phyloP scores from a whole-genome alignment of 176 grass and related monocot species.

The Oryza officinalis region DNA sequence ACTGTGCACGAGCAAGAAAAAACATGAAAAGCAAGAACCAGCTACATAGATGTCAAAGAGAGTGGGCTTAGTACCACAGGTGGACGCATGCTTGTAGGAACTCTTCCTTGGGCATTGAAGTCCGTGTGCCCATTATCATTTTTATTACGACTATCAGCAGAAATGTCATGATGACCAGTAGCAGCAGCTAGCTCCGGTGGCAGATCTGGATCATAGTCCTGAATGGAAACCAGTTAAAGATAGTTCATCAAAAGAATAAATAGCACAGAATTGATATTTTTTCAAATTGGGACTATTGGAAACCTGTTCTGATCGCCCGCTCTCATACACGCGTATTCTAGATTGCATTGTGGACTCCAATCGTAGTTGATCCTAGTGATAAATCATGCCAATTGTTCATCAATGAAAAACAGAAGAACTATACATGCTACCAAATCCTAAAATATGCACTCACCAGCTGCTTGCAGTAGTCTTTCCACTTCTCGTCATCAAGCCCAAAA shows the following conservation, averaged over 20 bases:
- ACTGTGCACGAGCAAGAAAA: neutral
- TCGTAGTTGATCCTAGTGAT: conserved; percentile 74
- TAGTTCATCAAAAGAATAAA: conserved; percentile 24
- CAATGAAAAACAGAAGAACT: conserved; percentile 1
- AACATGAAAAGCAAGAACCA: conserved; percentile 26
- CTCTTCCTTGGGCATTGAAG: conserved; percentile 74
- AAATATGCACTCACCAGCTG: conserved; percentile 62
- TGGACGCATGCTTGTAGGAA: conserved; percentile 42
- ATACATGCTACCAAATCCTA: conserved; percentile 9
- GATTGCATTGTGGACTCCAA: conserved; percentile 99
- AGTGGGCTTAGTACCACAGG: conserved; percentile 49
- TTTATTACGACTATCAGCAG: conserved; percentile 57
- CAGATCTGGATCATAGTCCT: conserved; percentile 98
- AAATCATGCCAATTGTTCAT: conserved; percentile 27
- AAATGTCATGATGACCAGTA: conserved; percentile 64
- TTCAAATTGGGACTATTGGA: conserved; percentile 12
- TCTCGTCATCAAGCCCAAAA: conserved; percentile 86
- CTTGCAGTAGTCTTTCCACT: conserved; percentile 98
- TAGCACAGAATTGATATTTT: conserved; percentile 3
- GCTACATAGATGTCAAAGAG: conserved; percentile 1
- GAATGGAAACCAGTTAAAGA: conserved; percentile 39
- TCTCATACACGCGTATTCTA: conserved; percentile 98
- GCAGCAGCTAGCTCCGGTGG: conserved; percentile 97
- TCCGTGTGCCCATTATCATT: conserved; percentile 50
- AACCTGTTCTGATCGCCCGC: conserved; percentile 93